Evolutionary conservation across 148 eudicot genomes (phyloP), one percentile per base, ranked within the genome.

Genomic region (Silene conica): DNA sequence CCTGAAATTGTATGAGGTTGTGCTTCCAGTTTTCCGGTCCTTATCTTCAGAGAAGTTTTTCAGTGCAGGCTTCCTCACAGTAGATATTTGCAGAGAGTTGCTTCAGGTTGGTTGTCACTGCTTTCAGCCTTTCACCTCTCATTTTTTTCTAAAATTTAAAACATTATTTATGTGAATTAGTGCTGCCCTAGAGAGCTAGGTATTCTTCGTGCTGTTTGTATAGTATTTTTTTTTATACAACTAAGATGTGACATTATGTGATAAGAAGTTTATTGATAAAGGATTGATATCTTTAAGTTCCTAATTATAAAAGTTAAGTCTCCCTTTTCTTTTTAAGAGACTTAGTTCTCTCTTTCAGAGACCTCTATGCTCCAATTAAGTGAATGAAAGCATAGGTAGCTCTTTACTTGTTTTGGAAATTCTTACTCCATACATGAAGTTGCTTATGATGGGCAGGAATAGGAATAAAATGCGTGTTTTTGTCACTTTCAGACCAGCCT

Each of bases 21-120:
- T 87, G 75, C 82, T 90, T 72, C 90, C 97, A 46, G 90, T 95
- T 58, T 85, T 92, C 79, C 87, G 86, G 77, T 90, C 86, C 70
- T 83, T 95, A 69, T 90, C 87, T 61, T 79, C 89, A 14, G 79
- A 80, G 75, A 84, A 84, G 74, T 95, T 95, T 76, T 92, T 95
- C 82, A 69, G 70, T 69, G 76, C 67, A 64, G 89, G 88, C 19
- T 95, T 86, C 79, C 89, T 90, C 81, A 87, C 90, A 18, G 65
- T 83, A 69, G 92, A 92, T 75, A 71, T 82, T 62, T 92, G 98
- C 82, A 81, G 65, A 77, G 98, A 92, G 75, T 72, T 95, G 76
- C 79, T 95, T 69, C 96, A 95, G 98, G 98, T 95, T 76, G 54
- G 83, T 45, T 34, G 72, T 43, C 76, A 45, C 48, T 31, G 20